Conservation (phyloP, 345 rosid species). For the Xanthoceras sorbifolium region DNA sequence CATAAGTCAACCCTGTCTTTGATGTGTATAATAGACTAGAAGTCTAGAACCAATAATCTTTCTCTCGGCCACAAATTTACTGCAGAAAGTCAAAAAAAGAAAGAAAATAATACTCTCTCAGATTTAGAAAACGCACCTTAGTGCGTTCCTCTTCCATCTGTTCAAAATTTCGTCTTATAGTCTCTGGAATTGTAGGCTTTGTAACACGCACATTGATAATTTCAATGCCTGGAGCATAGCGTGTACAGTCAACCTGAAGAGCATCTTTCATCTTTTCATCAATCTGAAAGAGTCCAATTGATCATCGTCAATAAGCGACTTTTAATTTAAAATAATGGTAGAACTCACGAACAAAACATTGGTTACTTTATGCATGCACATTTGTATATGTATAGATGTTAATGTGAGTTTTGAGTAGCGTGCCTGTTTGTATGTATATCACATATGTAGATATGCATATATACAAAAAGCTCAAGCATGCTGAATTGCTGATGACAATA, state of each 20-base stretch:
- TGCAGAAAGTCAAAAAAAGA: background rate
- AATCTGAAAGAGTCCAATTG: slow-evolving; percentile 48
- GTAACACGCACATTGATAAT: slow-evolving; percentile 89
- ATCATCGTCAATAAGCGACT: slow-evolving; percentile 11
- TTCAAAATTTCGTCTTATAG: slow-evolving; percentile 76
- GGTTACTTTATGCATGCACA: background rate
- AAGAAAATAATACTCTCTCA: background rate
- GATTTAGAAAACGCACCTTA: slow-evolving; percentile 47
- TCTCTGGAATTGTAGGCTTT: slow-evolving; percentile 81
- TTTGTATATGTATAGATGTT: background rate
- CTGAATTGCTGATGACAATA: background rate
- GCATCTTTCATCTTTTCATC: slow-evolving; percentile 97
- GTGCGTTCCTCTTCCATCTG: slow-evolving; percentile 97
- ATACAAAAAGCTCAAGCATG: slow-evolving; percentile 1
- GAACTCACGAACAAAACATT: background rate
- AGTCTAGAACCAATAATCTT: background rate
- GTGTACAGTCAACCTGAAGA: slow-evolving; percentile 88
- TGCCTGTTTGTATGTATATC: background rate
- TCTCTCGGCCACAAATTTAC: background rate
- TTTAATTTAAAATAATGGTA: no score
- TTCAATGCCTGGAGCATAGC: slow-evolving; percentile 92
- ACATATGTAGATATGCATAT: background rate
- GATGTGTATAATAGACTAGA: background rate
- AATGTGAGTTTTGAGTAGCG: background rate
- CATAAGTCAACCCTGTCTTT: background rate